These are phyloP conservation scores for Fusarium sp. DNA, from an alignment of 2,329 filamentous ascomycete genomes.

Conservation along the genomic window DNA sequence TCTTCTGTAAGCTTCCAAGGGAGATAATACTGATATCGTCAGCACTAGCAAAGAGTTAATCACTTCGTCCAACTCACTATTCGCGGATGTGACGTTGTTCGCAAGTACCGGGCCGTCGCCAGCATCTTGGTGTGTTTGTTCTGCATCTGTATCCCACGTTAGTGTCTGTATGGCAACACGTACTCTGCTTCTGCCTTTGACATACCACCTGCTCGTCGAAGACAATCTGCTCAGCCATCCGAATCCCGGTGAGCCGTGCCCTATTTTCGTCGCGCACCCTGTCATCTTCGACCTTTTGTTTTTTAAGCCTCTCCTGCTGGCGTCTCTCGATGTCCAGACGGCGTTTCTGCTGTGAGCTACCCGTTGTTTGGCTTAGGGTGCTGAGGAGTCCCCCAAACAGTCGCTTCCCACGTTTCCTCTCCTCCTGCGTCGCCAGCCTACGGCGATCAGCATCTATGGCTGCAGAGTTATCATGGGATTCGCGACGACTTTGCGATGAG, in stretches of 20 bases:
- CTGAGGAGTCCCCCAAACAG: slow-evolving; percentile 86
- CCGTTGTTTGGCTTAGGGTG: slow-evolving; percentile 79
- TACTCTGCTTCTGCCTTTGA: slow-evolving; percentile 30
- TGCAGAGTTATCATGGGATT: slow-evolving; percentile 12
- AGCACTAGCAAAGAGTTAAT: slow-evolving; percentile 2
- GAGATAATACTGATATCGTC: slow-evolving; percentile 75
- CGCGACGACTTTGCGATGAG: slow-evolving; percentile 21
- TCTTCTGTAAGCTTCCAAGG: slow-evolving; percentile 79
- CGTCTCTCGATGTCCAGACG: slow-evolving; percentile 84
- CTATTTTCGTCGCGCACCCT: slow-evolving; percentile 73
- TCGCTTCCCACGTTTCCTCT: slow-evolving; percentile 85
- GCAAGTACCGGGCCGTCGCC: slow-evolving; percentile 76
- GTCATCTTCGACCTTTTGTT: slow-evolving; percentile 77
- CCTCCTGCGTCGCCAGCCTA: slow-evolving; percentile 64
- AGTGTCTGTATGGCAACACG: slow-evolving; percentile 7
- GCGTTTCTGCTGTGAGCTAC: slow-evolving; percentile 71
- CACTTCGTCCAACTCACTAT: slow-evolving; percentile 67
- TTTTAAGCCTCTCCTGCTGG: slow-evolving; percentile 79
- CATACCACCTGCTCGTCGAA: slow-evolving; percentile 83
- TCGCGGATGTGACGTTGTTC: slow-evolving; percentile 76
- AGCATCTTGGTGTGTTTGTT: slow-evolving; percentile 78
- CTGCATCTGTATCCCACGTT: slow-evolving; percentile 72
- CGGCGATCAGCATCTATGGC: slow-evolving; percentile 34
- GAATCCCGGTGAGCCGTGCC: slow-evolving; percentile 68
- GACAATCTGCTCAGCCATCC: slow-evolving; percentile 75